These are phyloP conservation scores for Hypericum androsaemum DNA, from an alignment of 345 rosid species.

Conservation along the genomic window DNA sequence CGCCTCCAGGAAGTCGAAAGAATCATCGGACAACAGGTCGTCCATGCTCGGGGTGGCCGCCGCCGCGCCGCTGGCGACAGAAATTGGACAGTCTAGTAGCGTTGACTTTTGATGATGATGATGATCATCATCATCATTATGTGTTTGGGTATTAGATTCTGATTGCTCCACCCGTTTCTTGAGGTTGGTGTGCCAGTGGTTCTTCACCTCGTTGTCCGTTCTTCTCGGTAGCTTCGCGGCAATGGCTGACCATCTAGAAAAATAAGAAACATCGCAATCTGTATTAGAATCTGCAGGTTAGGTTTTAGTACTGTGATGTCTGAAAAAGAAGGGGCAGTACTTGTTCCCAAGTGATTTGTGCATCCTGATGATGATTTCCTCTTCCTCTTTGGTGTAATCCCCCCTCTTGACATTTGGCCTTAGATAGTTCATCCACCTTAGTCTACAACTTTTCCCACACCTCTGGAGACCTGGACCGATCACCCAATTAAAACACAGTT, in stretches of 20 bases:
- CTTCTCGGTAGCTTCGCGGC: constrained; percentile 51
- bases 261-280: constrained; percentile 3
- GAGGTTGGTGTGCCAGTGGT: constrained; percentile 54
- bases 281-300: too few species aligned
- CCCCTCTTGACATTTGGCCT: constrained; percentile 53
- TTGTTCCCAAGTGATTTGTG: constrained; percentile 38
- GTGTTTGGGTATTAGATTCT: not conserved
- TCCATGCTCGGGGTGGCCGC: not conserved
- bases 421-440: constrained; percentile 54
- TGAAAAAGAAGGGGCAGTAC: constrained; percentile 10
- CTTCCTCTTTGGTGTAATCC: constrained; percentile 41
- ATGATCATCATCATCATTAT: not conserved
- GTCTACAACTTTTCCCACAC: constrained; percentile 61
- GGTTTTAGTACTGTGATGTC: too few species aligned
- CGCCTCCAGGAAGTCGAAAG: constrained; percentile 16
- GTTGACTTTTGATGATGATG: not conserved
- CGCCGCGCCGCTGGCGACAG: not conserved
- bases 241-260: constrained; percentile 50
- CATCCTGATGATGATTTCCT: constrained; percentile 31
- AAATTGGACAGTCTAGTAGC: not conserved
- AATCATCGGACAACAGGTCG: constrained; percentile 5
- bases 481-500: not conserved
- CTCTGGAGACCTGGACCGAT: constrained; percentile 37
- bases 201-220: constrained; percentile 53
- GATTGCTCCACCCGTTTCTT: constrained; percentile 27